Conservation (phyloP, 768 basidiomycete species). For the Hericium rajendrae region DNA sequence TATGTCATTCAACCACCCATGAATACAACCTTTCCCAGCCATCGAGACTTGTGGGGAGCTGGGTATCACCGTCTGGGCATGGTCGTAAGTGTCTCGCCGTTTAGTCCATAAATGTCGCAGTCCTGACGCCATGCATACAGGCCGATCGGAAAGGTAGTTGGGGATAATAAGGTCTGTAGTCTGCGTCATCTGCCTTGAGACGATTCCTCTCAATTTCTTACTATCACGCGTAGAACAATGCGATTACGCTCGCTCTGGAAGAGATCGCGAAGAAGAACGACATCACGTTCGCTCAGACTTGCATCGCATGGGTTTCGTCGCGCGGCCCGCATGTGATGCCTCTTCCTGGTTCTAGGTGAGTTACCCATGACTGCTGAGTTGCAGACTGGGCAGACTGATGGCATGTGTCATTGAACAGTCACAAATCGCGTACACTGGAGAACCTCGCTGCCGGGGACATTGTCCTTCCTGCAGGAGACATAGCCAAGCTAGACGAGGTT, state of each 20-base stretch:
- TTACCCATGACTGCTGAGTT: no score
- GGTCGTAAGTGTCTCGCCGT: constrained; percentile 25
- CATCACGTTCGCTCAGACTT: constrained; percentile 27
- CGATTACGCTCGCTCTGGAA: constrained; percentile 30
- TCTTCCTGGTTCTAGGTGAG: constrained; percentile 29
- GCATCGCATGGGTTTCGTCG: constrained; percentile 27
- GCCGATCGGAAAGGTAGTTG: no score
- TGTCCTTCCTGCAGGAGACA: background rate
- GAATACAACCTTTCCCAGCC: constrained; percentile 21
- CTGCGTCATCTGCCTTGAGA: no score
- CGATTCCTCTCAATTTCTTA: no score
- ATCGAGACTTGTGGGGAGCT: constrained; percentile 45
- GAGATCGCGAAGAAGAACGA: constrained; percentile 30
- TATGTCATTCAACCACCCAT: background rate
- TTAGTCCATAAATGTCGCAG: background rate
- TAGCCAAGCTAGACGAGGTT: background rate
- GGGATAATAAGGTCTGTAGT: no score
- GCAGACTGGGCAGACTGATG: background rate
- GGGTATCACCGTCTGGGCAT: constrained; percentile 47
- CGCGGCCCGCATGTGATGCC: constrained; percentile 31
- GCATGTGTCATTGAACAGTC: background rate
- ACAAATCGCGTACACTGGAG: background rate
- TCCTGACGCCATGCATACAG: no score
- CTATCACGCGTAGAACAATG: constrained; percentile 19
- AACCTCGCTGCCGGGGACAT: background rate